Percentiles rank a stretch among this genome's conserved stretches.
Evolutionary conservation across 108 stramenopile species (phyloP).

Genomic region (Aurantiochytrium sp.): DNA sequence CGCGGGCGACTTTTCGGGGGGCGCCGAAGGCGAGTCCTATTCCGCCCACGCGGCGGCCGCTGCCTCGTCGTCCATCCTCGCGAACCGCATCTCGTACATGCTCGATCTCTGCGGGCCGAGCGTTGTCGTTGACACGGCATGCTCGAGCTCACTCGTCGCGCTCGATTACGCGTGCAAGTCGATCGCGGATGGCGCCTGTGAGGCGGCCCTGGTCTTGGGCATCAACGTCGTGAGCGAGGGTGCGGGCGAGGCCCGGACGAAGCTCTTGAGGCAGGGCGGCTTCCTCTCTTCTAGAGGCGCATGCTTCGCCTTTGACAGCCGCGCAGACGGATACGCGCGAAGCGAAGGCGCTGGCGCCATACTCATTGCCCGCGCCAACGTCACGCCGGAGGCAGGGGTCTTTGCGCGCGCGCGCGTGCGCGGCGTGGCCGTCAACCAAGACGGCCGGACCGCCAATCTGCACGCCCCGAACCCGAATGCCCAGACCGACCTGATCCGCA

Average conservation of each 20-base stretch:
- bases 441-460: conserved; percentile 14
- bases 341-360: conserved; percentile 27
- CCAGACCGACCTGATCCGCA: neutral
- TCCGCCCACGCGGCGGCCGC: neutral
- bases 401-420: neutral
- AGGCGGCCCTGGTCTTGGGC: conserved; percentile 25
- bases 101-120: conserved; percentile 32
- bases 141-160: conserved; percentile 33
- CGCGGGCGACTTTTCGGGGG: neutral
- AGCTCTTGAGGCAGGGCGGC: neutral
- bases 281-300: neutral
- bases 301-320: conserved; percentile 25
- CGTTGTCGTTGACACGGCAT: conserved; percentile 36
- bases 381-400: neutral
- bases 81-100: conserved; percentile 31
- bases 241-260: neutral
- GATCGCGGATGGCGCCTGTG: neutral
- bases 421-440: neutral
- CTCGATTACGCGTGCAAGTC: neutral
- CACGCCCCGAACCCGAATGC: conserved; percentile 25
- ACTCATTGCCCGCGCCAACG: neutral
- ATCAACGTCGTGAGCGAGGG: neutral
- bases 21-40: neutral
- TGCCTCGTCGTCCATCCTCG: neutral
- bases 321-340: conserved; percentile 35